phyloP scores from a whole-genome alignment of 148 eudicot genomes.

The Limonium bicolor region DNA sequence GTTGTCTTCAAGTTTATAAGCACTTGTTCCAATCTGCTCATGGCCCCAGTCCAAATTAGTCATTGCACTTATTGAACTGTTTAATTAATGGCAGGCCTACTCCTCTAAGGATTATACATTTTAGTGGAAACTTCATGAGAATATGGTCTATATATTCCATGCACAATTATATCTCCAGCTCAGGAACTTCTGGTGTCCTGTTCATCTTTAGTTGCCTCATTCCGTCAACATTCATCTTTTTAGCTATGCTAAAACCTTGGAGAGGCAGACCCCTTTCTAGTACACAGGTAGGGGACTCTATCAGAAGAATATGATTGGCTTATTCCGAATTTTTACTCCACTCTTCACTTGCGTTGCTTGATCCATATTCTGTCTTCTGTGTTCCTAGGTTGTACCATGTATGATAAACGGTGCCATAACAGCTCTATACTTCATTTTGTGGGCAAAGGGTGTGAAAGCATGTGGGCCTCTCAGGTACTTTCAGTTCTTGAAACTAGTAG shows the following conservation, averaged over 20 bases:
- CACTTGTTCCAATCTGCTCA: background rate
- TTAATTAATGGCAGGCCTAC: slow-evolving; percentile 52
- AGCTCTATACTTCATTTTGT: slow-evolving; percentile 82
- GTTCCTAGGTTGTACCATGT: slow-evolving; percentile 65
- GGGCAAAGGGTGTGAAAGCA: slow-evolving; percentile 91
- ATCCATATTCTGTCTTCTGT: slow-evolving; percentile 1
- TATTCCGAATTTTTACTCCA: slow-evolving; percentile 1
- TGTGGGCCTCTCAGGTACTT: slow-evolving; percentile 94
- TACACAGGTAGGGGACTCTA: slow-evolving; percentile 44
- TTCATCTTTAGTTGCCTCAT: slow-evolving; percentile 80
- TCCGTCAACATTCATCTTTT: slow-evolving; percentile 59
- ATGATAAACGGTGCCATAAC: slow-evolving; percentile 87
- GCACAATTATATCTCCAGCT: slow-evolving; percentile 61
- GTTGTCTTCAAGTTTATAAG: background rate
- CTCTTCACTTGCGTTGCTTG: background rate
- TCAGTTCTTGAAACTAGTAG: too few species aligned
- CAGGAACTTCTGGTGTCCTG: slow-evolving; percentile 79
- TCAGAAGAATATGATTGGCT: background rate
- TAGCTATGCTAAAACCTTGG: slow-evolving; percentile 84
- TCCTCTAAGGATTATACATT: slow-evolving; percentile 66
- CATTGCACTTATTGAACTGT: slow-evolving; percentile 3
- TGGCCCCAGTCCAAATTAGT: background rate
- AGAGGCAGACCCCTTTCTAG: slow-evolving; percentile 84
- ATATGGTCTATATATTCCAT: slow-evolving; percentile 97
- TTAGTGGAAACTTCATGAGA: slow-evolving; percentile 69